Evolutionary conservation across 257 asterid genomes (phyloP).

Genomic region (Plantago elongata): DNA sequence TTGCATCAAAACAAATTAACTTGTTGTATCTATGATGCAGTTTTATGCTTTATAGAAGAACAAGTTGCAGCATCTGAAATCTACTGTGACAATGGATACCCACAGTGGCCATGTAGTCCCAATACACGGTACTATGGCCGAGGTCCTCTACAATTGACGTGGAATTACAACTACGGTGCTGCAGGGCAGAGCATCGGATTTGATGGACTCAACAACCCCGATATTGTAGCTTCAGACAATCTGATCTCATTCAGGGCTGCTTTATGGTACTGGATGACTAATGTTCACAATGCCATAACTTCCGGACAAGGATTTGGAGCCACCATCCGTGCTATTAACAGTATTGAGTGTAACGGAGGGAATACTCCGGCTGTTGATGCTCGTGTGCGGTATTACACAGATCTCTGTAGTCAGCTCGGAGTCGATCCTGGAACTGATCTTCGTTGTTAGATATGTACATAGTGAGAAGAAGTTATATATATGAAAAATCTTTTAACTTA

Average conservation of each 20-base stretch:
- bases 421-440: constrained; percentile 12
- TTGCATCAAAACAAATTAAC: no score
- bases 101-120: constrained; percentile 24
- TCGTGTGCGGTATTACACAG: neutral
- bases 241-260: constrained; percentile 33
- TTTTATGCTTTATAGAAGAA: neutral
- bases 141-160: constrained; percentile 37
- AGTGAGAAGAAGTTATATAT: no score
- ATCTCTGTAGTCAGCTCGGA: constrained; percentile 1
- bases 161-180: constrained; percentile 40
- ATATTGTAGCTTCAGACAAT: constrained; percentile 24
- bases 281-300: constrained; percentile 27
- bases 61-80: constrained; percentile 16
- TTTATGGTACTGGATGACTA: constrained; percentile 41
- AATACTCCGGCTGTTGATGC: neutral
- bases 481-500: no score
- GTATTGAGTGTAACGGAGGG: constrained; percentile 22
- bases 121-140: constrained; percentile 31
- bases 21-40: no score
- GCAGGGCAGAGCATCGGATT: constrained; percentile 37
- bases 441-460: neutral
- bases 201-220: constrained; percentile 33
- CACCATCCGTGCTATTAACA: constrained; percentile 32
- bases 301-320: constrained; percentile 37
- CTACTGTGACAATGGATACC: constrained; percentile 26